phyloP scores from a whole-genome alignment of 768 basidiomycete genomes.

The Amanita fuliginea region DNA sequence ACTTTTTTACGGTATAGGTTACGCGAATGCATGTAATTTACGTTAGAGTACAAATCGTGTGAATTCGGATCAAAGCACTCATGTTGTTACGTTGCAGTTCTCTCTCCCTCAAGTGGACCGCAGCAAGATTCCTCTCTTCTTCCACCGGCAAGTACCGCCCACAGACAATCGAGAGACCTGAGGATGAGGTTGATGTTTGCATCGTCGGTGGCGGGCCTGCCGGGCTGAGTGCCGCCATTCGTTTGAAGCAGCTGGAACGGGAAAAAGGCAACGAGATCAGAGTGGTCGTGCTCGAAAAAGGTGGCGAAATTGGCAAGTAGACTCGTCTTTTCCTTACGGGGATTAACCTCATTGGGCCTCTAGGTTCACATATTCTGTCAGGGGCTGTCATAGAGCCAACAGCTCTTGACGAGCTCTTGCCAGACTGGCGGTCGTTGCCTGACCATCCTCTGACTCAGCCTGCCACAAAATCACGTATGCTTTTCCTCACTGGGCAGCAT shows the following conservation, averaged over 20 bases:
- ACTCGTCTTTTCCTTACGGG: background rate
- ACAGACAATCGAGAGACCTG: conserved; percentile 54
- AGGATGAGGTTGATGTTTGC: conserved; percentile 92
- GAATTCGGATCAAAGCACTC: background rate
- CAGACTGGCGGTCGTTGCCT: conserved; percentile 57
- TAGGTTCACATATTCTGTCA: conserved; percentile 90
- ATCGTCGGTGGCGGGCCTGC: conserved; percentile 96
- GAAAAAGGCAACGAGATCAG: conserved; percentile 73
- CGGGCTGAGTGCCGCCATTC: conserved; percentile 90
- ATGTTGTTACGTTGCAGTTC: background rate
- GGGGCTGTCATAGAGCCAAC: conserved; percentile 93
- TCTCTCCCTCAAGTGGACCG: background rate
- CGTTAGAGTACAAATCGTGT: background rate
- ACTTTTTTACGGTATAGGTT: background rate
- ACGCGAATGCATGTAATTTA: background rate
- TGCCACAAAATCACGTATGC: conserved; percentile 74
- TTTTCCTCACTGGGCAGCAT: conserved; percentile 59
- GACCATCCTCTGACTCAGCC: conserved; percentile 75
- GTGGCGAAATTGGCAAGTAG: conserved; percentile 75
- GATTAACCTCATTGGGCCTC: background rate
- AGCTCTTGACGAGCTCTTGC: conserved; percentile 84
- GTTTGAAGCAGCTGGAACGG: conserved; percentile 84
- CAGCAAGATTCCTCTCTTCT: background rate
- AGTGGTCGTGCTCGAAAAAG: conserved; percentile 94
- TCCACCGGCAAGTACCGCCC: background rate